Base-by-base conservation (phyloP, 495 filamentous ascomycete genomes). In the Cercophora sp. region DNA sequence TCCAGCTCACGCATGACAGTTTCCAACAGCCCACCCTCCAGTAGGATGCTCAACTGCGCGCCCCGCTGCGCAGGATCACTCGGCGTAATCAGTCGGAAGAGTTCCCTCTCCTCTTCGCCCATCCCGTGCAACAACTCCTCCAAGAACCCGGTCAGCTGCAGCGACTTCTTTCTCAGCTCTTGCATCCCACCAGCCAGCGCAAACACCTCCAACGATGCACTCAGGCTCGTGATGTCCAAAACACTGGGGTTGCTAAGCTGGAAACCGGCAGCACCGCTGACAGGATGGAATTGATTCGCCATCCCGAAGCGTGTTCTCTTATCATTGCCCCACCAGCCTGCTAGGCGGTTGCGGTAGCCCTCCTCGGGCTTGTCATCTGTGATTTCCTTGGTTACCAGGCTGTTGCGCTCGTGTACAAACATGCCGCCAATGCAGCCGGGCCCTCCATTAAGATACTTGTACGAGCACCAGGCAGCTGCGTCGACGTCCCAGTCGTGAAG, bases 401-500 rank as follows among this genome's bases (percentile, higher is more conserved):
- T 81, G 63, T 96, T 83, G 41, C 75, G 78, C 39, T 86, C 80
- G 65, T 98, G 89, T 18, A 98, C 88, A 58, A 96, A 98, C 18
- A 91, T 65, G 5, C 88, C 90, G 16, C 81, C 91, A 61, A 95
- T 95, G 23, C 82, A 81, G 25, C 93, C 93, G 1, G 93, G 92
- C 0, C 94, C 94, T 45, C 82, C 80, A 63, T 96, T 96, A 52
- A 98, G 78, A 65, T 98, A 98, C 70, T 98, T 98, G 75, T 98
- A 98, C 43, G 79, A 88, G 68, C 93, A 98, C 93, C 93, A 98
- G n/a, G 78, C 87, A 3, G 93, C 91, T 51, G 94, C 94, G 68
- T 98, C 93, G 23, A 96, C 91, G 48, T 91, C 80, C 94, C 94
- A 97, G 61, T 89, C 86, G 66, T 96, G 89, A 20, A 98, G 79